These are phyloP conservation scores for Salvia miltiorrhiza DNA, from an alignment of 257 asterid genomes.

Conservation along the genomic window DNA sequence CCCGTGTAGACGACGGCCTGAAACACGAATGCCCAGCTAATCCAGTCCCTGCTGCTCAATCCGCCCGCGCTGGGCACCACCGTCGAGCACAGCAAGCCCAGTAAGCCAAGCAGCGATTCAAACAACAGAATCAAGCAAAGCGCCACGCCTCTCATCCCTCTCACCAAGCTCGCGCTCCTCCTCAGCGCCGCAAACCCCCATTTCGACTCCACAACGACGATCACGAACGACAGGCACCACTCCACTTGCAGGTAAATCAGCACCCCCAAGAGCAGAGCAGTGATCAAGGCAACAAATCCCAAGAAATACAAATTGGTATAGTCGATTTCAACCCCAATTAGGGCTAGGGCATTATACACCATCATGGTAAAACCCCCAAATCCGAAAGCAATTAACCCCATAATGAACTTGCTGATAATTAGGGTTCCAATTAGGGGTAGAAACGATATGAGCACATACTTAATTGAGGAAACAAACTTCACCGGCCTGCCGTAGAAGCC, in stretches of 20 bases:
- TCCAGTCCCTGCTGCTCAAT: constrained; percentile 34
- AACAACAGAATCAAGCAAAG: constrained; percentile 47
- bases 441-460: constrained; percentile 45
- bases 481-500: constrained; percentile 94
- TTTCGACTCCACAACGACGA: constrained; percentile 69
- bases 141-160: constrained; percentile 67
- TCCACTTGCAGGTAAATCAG: constrained; percentile 53
- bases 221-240: constrained; percentile 57
- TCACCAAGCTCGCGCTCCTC: constrained; percentile 62
- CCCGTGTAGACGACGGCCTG: constrained; percentile 65
- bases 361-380: constrained; percentile 32
- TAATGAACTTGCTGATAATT: constrained; percentile 25
- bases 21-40: constrained; percentile 48
- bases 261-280: constrained; percentile 17
- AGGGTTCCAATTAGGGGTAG: constrained; percentile 37
- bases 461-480: constrained; percentile 54
- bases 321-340: constrained; percentile 44
- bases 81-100: constrained; percentile 41
- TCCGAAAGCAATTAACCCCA: constrained; percentile 16
- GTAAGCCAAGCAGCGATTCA: constrained; percentile 35
- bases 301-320: constrained; percentile 24
- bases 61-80: constrained; percentile 36
- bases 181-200: constrained; percentile 70
- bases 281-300: constrained; percentile 23
- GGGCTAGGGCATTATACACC: constrained; percentile 20